A percentile compares a stretch with the other conserved stretches of the same genome.
phyloP scores from a whole-genome alignment of 495 filamentous ascomycete genomes.

The Pyrenopolyporus hunteri region DNA sequence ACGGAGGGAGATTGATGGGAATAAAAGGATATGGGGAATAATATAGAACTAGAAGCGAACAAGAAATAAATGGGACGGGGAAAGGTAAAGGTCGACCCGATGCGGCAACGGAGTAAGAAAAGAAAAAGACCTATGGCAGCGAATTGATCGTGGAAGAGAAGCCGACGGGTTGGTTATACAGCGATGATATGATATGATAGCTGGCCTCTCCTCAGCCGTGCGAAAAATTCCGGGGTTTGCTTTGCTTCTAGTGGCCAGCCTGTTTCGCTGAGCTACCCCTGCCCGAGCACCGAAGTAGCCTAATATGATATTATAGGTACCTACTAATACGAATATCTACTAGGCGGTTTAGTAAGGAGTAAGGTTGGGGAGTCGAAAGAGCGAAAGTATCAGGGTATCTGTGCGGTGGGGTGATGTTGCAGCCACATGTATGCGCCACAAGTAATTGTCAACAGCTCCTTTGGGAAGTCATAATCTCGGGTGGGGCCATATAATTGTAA shows the following conservation, averaged over 20 bases:
- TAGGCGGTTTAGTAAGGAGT: too few species aligned
- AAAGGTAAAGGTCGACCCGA: conserved; percentile 20
- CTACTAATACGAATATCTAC: too few species aligned
- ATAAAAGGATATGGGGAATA: conserved; percentile 8
- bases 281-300: too few species aligned
- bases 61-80: conserved; percentile 16
- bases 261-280: conserved; percentile 39
- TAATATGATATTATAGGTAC: conserved; percentile 8
- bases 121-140: conserved; percentile 11
- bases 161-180: conserved; percentile 1
- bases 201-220: conserved; percentile 45
- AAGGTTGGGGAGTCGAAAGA: too few species aligned
- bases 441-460: not conserved
- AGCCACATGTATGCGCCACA: conserved; percentile 7
- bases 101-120: conserved; percentile 5
- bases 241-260: conserved; percentile 36
- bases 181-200: conserved; percentile 27
- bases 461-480: not conserved
- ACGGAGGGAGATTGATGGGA: not conserved
- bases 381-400: too few species aligned
- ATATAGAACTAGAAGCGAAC: conserved; percentile 24
- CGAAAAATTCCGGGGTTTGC: conserved; percentile 36
- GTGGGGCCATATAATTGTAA: not conserved
- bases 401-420: too few species aligned
- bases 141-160: conserved; percentile 33